Base-by-base conservation (phyloP, 2,329 filamentous ascomycete species). In the Aspergillus spinulosporus region DNA sequence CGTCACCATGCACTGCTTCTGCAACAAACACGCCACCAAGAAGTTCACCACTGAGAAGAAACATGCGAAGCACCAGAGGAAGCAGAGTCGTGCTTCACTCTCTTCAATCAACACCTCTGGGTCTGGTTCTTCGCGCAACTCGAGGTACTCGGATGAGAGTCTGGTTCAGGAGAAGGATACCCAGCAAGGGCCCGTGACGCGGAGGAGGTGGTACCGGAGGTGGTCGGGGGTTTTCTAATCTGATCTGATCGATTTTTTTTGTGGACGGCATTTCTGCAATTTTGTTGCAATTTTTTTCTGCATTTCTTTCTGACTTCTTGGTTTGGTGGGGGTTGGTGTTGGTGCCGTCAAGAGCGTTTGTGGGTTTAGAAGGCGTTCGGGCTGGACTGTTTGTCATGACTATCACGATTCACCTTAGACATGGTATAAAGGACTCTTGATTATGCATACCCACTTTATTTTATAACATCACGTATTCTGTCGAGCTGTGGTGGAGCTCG, bases 1-100 rank as follows among this genome's bases (percentile, higher is more conserved):
- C 2, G 70, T 74, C 2, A 70, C 69, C 40, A 69, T 75, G 71
- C 70, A 75, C 43, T 74, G 72, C 51, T 75, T 72, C 62, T 74
- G 72, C 60, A 63, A 71, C 54, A 59, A 59, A 2, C 72, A 75
- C 44, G 71, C 70, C 28, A 69, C 64, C 7, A 69, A 58, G 15
- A 63, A 64, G 26, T 74, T 70, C 60, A 68, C 63, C 57, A 63
- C 65, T 2, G 67, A 71, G 63, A 68, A 68, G 36, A 67, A 70
- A 52, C 64, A 56, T n/a, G 63, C 67, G 31, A 68, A 70, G 52
- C 64, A 56, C n/a, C 63, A 63, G 55, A 68, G 66, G 56, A 53
- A 54, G 42, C 57, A 58, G 34, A 53, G 49, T 54, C 55, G 55
- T 7, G 45, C 49, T 4, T 45, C 39, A 12, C 40, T 14, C 8